A percentile compares a stretch with the other conserved stretches of the same genome.
Conservation (phyloP, 1,284 basidiomycete genomes). For the Cutaneotrichosporon spelunceum region DNA sequence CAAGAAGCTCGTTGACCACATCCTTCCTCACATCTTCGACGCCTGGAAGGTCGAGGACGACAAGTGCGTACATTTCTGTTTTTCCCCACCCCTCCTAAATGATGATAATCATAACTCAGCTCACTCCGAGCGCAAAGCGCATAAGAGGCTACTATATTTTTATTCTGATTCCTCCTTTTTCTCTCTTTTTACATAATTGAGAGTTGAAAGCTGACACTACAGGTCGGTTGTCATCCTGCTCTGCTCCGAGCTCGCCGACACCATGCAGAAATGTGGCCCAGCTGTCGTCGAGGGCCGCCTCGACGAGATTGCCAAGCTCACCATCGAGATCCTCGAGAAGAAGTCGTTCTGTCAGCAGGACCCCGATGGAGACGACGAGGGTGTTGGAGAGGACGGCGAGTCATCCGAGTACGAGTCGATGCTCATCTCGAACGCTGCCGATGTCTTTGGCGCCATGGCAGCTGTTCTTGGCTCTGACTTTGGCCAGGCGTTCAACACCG, state of each 20-base stretch:
- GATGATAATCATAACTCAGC: constrained; percentile 77
- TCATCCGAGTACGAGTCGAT: constrained; percentile 97
- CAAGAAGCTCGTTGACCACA: constrained; percentile 73
- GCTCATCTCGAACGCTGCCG: constrained; percentile 87
- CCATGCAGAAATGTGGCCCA: constrained; percentile 84
- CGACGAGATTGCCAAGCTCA: constrained; percentile 73
- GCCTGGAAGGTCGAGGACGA: constrained; percentile 95
- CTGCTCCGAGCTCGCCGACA: constrained; percentile 83
- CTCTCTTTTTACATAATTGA: constrained; percentile 8
- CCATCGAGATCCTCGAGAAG: constrained; percentile 80
- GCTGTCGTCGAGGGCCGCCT: constrained; percentile 70
- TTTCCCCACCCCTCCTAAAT: constrained; percentile 26
- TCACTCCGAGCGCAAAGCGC: constrained; percentile 70
- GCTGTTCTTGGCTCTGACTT: constrained; percentile 83
- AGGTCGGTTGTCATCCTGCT: constrained; percentile 84
- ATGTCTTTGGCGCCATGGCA: constrained; percentile 89
- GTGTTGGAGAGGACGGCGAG: constrained; percentile 61
- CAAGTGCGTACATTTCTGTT: constrained; percentile 66
- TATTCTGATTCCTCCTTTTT: constrained; percentile 40
- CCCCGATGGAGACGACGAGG: constrained; percentile 88
- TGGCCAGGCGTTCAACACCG: constrained; percentile 73
- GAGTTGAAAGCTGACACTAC: constrained; percentile 41
- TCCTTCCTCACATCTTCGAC: constrained; percentile 73
- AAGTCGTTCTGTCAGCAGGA: constrained; percentile 95
- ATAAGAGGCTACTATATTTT: constrained; percentile 58